Base-by-base conservation (phyloP, 1,139 yeast species). In the Suhomyces yuchorum region DNA sequence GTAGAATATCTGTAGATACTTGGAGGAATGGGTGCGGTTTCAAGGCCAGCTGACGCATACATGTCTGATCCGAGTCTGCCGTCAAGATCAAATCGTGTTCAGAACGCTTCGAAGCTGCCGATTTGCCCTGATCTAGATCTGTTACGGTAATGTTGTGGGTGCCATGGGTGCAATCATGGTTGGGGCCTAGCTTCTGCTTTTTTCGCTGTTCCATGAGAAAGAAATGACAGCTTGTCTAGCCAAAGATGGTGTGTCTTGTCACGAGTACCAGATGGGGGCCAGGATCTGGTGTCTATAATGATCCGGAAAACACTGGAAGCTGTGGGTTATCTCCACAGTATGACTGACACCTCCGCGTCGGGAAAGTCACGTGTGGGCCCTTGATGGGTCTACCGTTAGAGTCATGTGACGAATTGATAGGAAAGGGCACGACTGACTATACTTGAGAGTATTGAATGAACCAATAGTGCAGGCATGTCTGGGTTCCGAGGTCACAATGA, bases 1-100 rank as follows among this genome's bases (percentile, higher is more conserved):
- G 52, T 15, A 71, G 49, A 2, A 72, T 54, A 34, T 72, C 73
- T 18, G 54, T 45, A 3, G 48, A 26, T 17, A 45, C 15, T 7
- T 17, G 22, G 2, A 48, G 36, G 2, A 48, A 32, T 2, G 50
- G 46, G 40, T 48, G 45, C 11, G 34, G 18, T 14, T 8, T 14
- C 4, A 18, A 4, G 2, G 18, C 18, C 3, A 15, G 12, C n/a
- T 12, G 19, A 17, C 46, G 42, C 24, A 30, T 26, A 24, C 12
- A 3, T 11, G 30, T n/a, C 11, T 4, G 7, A n/a, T n/a, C n/a
- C n/a, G n/a, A n/a, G n/a, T n/a, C n/a, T n/a, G n/a, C n/a, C n/a
- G n/a, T n/a, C n/a, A n/a, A n/a, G n/a, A n/a, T n/a, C n/a, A n/a
- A n/a, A n/a, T n/a, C n/a, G n/a, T n/a, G 30, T 11, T 11, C 30